Conservation (phyloP, 2,329 filamentous ascomycete species). For the Ustilaginoidea virens region DNA sequence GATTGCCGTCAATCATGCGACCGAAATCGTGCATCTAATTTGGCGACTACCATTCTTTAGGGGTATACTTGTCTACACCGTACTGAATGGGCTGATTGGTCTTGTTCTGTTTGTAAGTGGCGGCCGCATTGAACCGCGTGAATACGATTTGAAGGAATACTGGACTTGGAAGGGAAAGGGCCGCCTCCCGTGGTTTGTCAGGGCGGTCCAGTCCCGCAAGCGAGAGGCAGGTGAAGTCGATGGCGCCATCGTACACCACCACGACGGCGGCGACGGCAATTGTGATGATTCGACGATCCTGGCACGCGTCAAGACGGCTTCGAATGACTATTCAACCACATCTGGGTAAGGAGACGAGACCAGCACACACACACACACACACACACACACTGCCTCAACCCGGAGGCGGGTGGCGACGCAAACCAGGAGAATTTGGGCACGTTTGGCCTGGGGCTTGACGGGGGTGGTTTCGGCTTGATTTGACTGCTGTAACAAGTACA, state of each 20-base stretch:
- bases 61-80: conserved; percentile 37
- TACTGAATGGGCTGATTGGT: conserved; percentile 32
- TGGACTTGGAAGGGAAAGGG: conserved; percentile 37
- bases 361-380: no score
- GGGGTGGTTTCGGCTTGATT: no score
- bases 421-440: no score
- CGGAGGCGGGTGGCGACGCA: no score
- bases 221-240: background rate
- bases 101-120: conserved; percentile 27
- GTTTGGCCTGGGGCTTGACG: no score
- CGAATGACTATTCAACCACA: conserved; percentile 4
- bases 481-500: no score
- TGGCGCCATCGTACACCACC: background rate
- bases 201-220: conserved; percentile 15
- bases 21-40: no score
- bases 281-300: conserved; percentile 1
- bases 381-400: no score
- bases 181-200: conserved; percentile 31
- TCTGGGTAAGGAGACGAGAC: background rate
- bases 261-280: conserved; percentile 2
- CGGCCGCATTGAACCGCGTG: conserved; percentile 28
- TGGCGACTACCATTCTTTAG: no score
- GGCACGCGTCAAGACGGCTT: conserved; percentile 4
- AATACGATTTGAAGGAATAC: conserved; percentile 40
- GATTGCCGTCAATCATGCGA: no score